These are phyloP conservation scores for Rhodotorula sp. DNA, from an alignment of 1,284 basidiomycete genomes.

Conservation along the genomic window DNA sequence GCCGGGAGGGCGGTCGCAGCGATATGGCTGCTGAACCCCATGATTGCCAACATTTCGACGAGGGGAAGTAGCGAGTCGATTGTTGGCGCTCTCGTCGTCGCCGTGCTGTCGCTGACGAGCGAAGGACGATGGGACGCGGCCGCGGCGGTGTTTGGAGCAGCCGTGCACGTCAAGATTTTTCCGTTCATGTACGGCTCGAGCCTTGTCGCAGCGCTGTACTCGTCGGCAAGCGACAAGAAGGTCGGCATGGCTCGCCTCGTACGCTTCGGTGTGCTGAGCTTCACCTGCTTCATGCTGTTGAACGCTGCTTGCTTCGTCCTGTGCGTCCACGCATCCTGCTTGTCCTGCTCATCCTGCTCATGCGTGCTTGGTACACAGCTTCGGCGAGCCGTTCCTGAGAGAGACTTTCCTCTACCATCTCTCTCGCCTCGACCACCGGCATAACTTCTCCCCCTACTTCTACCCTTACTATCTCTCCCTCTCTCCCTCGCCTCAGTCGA, in stretches of 20 bases:
- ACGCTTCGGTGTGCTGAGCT: constrained; percentile 67
- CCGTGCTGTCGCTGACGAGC: constrained; percentile 62
- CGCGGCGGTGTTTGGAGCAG: constrained; percentile 70
- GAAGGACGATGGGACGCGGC: constrained; percentile 52
- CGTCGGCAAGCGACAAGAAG: neutral
- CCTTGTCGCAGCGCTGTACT: constrained; percentile 56
- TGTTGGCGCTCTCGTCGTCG: constrained; percentile 74
- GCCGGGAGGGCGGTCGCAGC: constrained; percentile 50
- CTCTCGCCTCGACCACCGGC: constrained; percentile 85
- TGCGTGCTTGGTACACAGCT: constrained; percentile 55
- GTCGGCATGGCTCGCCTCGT: constrained; percentile 57
- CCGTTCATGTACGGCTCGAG: constrained; percentile 84
- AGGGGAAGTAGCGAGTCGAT: constrained; percentile 91
- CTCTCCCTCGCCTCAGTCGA: neutral
- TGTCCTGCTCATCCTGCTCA: constrained; percentile 1
- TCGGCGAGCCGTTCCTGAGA: constrained; percentile 87
- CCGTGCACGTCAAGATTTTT: constrained; percentile 93
- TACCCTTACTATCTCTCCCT: constrained; percentile 78
- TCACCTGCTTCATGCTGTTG: constrained; percentile 65
- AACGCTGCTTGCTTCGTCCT: constrained; percentile 68
- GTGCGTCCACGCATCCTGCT: constrained; percentile 55
- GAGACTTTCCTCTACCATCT: constrained; percentile 94
- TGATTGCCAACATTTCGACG: constrained; percentile 94
- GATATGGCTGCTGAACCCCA: constrained; percentile 83
- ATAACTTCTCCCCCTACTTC: constrained; percentile 98